Conservation (phyloP, 768 basidiomycete species). For the Termitomyces sp. region DNA sequence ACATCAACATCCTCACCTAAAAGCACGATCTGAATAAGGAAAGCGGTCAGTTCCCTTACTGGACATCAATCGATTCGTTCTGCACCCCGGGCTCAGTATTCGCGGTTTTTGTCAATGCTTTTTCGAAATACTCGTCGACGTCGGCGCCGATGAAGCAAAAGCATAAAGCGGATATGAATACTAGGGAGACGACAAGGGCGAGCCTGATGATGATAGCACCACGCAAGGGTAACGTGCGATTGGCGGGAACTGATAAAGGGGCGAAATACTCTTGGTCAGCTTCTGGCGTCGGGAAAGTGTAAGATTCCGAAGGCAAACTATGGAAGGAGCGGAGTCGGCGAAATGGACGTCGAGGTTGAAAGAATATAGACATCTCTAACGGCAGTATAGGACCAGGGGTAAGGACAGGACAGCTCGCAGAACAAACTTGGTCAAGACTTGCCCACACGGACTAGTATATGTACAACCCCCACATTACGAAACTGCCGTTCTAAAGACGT, state of each 20-base stretch:
- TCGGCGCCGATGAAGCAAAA: background rate
- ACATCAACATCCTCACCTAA: conserved; percentile 56
- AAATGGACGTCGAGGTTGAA: background rate
- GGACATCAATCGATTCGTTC: background rate
- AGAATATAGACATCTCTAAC: background rate
- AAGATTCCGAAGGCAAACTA: background rate
- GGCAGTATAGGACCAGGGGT: background rate
- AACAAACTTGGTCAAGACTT: background rate
- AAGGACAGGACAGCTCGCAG: background rate
- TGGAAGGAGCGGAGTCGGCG: background rate
- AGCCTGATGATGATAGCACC: background rate
- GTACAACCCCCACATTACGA: background rate
- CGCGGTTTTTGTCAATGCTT: background rate
- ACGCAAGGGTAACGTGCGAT: background rate
- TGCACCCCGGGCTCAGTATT: background rate
- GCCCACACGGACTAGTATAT: background rate
- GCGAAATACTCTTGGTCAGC: background rate
- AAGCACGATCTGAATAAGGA: conserved; percentile 40
- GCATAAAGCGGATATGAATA: background rate
- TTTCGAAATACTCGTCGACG: background rate
- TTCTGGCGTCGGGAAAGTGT: background rate
- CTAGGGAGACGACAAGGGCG: background rate
- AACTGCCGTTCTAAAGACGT: background rate
- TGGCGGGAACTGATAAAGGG: background rate
- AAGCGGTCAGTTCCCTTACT: background rate